Evolutionary conservation across 2,329 filamentous ascomycete species (phyloP).

Genomic region (Sporothrix brunneoviolacea): DNA sequence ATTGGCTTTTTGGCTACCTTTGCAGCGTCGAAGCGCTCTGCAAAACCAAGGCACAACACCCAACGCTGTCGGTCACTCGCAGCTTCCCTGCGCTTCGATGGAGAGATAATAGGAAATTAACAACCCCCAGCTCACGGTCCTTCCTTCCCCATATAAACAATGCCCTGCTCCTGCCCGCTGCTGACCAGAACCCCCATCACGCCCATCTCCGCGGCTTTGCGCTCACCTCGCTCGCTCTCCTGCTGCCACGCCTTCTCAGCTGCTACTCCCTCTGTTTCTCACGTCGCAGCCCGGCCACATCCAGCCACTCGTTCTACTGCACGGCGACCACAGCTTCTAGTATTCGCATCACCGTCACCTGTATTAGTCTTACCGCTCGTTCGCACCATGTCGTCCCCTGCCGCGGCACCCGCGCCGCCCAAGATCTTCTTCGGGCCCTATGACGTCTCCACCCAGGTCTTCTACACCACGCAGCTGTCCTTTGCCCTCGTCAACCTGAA

Average conservation of each 20-base stretch:
- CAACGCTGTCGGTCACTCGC: too few relatives aligned
- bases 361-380: neutral
- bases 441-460: conserved; percentile 79
- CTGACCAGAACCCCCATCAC: neutral
- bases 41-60: too few relatives aligned
- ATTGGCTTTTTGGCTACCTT: too few relatives aligned
- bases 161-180: neutral
- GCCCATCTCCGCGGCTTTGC: neutral
- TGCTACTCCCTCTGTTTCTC: neutral
- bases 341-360: neutral
- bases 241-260: neutral
- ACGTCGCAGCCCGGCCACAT: neutral
- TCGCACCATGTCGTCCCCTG: neutral
- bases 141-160: neutral
- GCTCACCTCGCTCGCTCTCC: neutral
- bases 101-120: too few relatives aligned
- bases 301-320: neutral
- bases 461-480: conserved; percentile 69
- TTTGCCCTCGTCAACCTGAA: conserved; percentile 95
- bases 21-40: too few relatives aligned
- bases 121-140: too few relatives aligned
- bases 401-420: neutral
- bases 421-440: conserved; percentile 66
- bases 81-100: too few relatives aligned
- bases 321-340: too few relatives aligned